phyloP scores from a whole-genome alignment of 352 stramenopile genomes.

The Aphanomyces stellatus region DNA sequence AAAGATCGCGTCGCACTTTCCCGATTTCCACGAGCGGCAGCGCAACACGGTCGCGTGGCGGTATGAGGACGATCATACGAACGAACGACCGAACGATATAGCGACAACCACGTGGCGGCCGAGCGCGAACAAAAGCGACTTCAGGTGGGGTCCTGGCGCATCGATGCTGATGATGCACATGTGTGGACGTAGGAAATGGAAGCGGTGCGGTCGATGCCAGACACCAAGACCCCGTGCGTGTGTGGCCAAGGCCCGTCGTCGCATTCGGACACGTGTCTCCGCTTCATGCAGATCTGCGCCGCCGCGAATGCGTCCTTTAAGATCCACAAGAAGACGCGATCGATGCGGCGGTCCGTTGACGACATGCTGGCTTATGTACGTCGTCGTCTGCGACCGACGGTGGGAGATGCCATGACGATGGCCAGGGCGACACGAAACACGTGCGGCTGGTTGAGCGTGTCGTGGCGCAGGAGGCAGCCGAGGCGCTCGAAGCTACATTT shows the following conservation, averaged over 20 bases:
- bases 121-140: constrained; percentile 14
- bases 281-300: background rate
- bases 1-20: constrained; percentile 6
- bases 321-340: constrained; percentile 10
- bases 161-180: too few relatives aligned
- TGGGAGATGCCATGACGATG: background rate
- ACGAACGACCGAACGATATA: too few relatives aligned
- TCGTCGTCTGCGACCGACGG: background rate
- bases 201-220: background rate
- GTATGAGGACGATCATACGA: too few relatives aligned
- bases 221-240: constrained; percentile 6
- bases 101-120: constrained; percentile 16
- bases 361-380: constrained; percentile 20
- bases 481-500: constrained; percentile 3
- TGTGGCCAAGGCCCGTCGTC: background rate
- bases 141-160: background rate
- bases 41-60: constrained; percentile 7
- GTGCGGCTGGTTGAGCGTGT: constrained; percentile 9
- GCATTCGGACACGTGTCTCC: background rate
- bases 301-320: background rate
- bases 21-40: constrained; percentile 13
- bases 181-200: background rate
- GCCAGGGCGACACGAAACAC: constrained; percentile 7
- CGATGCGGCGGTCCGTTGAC: constrained; percentile 14
- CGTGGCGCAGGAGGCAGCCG: background rate